These are phyloP conservation scores for Vigna nakashimae DNA, from an alignment of 306 rosid genomes.

Conservation along the genomic window DNA sequence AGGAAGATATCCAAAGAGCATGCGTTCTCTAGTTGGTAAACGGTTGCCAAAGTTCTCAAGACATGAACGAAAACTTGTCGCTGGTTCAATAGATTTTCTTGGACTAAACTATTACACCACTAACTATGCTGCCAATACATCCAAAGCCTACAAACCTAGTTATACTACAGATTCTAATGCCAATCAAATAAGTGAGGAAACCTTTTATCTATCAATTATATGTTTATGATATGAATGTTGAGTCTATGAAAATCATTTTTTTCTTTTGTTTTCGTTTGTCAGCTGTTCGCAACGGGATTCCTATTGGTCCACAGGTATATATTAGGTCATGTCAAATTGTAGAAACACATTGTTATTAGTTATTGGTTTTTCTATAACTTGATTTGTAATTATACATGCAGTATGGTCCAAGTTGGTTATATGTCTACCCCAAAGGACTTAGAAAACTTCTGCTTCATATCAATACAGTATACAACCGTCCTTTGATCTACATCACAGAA, in stretches of 20 bases:
- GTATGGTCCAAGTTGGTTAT: slow-evolving; percentile 63
- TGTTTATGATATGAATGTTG: not conserved
- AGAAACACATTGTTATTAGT: not conserved
- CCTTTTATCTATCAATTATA: not conserved
- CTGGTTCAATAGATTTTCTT: slow-evolving; percentile 65
- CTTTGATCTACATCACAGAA: slow-evolving; percentile 64
- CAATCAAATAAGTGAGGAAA: slow-evolving; percentile 41
- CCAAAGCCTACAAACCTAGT: not conserved
- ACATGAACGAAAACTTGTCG: slow-evolving; percentile 39
- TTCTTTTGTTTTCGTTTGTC: not conserved
- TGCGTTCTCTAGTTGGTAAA: slow-evolving; percentile 53
- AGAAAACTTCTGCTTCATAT: slow-evolving; percentile 46
- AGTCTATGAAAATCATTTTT: not conserved
- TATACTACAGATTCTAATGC: slow-evolving; percentile 49
- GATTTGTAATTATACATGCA: slow-evolving; percentile 16
- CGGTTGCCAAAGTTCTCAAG: slow-evolving; percentile 60
- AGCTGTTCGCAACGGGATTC: slow-evolving; percentile 52
- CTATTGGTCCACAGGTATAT: slow-evolving; percentile 59
- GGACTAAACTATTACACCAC: slow-evolving; percentile 73
- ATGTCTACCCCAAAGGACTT: slow-evolving; percentile 60
- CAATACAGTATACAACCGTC: slow-evolving; percentile 54
- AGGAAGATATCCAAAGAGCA: slow-evolving; percentile 64
- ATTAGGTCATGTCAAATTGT: not conserved
- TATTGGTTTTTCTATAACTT: not conserved
- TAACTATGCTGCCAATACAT: slow-evolving; percentile 51